These are phyloP conservation scores for Kalmanozyma brasiliensis DNA, from an alignment of 1,284 basidiomycete genomes.

Conservation along the genomic window DNA sequence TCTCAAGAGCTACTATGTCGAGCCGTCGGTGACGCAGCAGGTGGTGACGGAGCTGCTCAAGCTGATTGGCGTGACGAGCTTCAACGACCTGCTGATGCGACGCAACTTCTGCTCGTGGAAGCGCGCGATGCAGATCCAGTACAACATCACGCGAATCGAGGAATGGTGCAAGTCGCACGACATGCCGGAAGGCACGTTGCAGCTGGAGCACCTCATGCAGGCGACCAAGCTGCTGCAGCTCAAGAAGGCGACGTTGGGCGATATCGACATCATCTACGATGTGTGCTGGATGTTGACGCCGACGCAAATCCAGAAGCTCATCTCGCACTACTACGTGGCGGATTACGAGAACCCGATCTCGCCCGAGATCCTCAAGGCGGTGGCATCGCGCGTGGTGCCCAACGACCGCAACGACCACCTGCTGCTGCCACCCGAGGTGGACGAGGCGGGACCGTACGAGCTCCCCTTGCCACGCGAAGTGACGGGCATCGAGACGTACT, in stretches of 20 bases:
- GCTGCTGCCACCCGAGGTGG: slow-evolving; percentile 66
- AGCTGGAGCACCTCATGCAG: slow-evolving; percentile 98
- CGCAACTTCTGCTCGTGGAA: slow-evolving; percentile 99
- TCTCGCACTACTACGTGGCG: slow-evolving; percentile 97
- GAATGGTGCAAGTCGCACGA: slow-evolving; percentile 77
- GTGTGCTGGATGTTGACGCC: slow-evolving; percentile 99
- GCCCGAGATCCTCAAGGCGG: slow-evolving; percentile 68
- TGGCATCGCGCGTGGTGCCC: slow-evolving; percentile 65
- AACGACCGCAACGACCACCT: slow-evolving; percentile 68
- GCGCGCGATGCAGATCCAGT: slow-evolving; percentile 73
- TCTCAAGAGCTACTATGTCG: slow-evolving; percentile 98
- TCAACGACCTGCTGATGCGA: slow-evolving; percentile 98
- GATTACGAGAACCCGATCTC: slow-evolving; percentile 80
- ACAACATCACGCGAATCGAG: slow-evolving; percentile 78
- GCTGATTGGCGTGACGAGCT: slow-evolving; percentile 94
- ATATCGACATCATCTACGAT: slow-evolving; percentile 97
- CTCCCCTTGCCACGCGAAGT: slow-evolving; percentile 65
- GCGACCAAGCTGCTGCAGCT: slow-evolving; percentile 97
- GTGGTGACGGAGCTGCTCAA: slow-evolving; percentile 96
- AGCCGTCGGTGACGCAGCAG: slow-evolving; percentile 96
- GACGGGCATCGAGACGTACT: slow-evolving; percentile 68
- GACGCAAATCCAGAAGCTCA: slow-evolving; percentile 98
- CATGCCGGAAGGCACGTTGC: slow-evolving; percentile 98
- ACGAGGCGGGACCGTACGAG: slow-evolving; percentile 67
- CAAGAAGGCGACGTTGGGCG: slow-evolving; percentile 81